These are phyloP conservation scores for Epichloe elymi DNA, from an alignment of 2,329 filamentous ascomycete species.

Conservation along the genomic window DNA sequence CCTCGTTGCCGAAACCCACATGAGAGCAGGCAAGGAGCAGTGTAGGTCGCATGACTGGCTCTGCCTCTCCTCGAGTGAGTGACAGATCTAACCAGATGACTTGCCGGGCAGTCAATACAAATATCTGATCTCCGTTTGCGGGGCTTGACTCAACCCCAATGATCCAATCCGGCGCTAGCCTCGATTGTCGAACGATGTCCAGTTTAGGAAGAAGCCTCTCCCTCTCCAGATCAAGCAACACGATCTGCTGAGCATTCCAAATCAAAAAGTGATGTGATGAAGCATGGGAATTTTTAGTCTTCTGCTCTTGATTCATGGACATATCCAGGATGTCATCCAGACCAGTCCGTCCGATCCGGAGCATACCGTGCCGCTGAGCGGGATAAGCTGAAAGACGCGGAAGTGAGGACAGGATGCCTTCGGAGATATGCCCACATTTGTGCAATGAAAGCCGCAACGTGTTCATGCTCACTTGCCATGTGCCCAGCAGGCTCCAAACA, in stretches of 20 bases:
- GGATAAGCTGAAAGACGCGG: conserved; percentile 17
- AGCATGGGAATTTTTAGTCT: not conserved
- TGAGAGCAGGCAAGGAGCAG: conserved; percentile 19
- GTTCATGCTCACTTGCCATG: conserved; percentile 20
- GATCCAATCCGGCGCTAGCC: conserved; percentile 27
- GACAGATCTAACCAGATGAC: conserved; percentile 36
- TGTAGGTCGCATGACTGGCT: conserved; percentile 7
- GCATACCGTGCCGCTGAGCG: conserved; percentile 27
- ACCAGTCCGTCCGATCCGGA: conserved; percentile 25
- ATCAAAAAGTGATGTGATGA: conserved; percentile 16
- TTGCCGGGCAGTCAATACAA: conserved; percentile 43
- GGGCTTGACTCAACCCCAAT: conserved; percentile 41
- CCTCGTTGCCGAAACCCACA: conserved; percentile 12
- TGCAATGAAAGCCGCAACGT: conserved; percentile 20
- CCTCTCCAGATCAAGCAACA: conserved; percentile 23
- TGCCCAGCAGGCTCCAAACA: conserved; percentile 46
- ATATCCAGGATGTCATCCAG: conserved; percentile 11
- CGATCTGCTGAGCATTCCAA: conserved; percentile 24
- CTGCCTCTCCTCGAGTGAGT: conserved; percentile 2
- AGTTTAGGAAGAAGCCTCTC: conserved; percentile 16
- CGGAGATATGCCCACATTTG: conserved; percentile 30
- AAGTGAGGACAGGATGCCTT: conserved; percentile 23
- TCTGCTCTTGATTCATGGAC: conserved; percentile 6
- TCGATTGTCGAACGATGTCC: conserved; percentile 14
- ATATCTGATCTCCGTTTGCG: conserved; percentile 32